phyloP scores from a whole-genome alignment of 139 green algal species.

The Chlorella ohadii region DNA sequence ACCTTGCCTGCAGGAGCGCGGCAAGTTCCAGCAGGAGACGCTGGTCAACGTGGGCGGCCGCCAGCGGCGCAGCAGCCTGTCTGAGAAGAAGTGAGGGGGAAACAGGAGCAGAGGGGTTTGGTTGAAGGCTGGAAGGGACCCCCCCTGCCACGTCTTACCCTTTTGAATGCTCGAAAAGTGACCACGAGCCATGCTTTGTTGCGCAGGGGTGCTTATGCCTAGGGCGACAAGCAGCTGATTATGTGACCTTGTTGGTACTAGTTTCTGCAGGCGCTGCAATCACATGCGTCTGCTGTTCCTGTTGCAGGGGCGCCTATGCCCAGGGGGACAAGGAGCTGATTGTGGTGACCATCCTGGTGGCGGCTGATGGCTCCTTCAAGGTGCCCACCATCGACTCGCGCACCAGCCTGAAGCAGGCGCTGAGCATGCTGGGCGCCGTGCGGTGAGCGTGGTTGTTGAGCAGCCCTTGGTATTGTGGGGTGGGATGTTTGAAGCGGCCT shows the following conservation, averaged over 20 bases:
- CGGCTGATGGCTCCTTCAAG: constrained; percentile 72
- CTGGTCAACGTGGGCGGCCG: constrained; percentile 86
- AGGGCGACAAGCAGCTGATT: background rate
- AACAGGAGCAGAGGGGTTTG: background rate
- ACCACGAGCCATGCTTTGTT: no score
- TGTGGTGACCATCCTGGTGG: constrained; percentile 91
- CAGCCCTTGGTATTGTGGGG: background rate
- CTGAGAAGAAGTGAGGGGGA: constrained; percentile 27
- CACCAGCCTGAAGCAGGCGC: constrained; percentile 62
- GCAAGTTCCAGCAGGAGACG: constrained; percentile 97
- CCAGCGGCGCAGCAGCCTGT: background rate
- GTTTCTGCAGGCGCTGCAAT: no score
- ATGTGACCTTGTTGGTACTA: background rate
- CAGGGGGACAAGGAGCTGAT: constrained; percentile 75
- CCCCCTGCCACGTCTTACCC: no score
- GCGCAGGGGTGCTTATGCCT: background rate
- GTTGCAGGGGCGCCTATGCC: background rate
- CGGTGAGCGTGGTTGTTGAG: background rate
- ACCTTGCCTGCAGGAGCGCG: constrained; percentile 47
- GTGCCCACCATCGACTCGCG: constrained; percentile 70
- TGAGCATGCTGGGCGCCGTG: constrained; percentile 80
- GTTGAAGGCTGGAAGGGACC: background rate
- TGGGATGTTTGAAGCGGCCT: no score
- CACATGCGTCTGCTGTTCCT: no score
- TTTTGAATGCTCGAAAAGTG: no score